Conservation (phyloP, 768 basidiomycete genomes). For the Baorangia bicolor region DNA sequence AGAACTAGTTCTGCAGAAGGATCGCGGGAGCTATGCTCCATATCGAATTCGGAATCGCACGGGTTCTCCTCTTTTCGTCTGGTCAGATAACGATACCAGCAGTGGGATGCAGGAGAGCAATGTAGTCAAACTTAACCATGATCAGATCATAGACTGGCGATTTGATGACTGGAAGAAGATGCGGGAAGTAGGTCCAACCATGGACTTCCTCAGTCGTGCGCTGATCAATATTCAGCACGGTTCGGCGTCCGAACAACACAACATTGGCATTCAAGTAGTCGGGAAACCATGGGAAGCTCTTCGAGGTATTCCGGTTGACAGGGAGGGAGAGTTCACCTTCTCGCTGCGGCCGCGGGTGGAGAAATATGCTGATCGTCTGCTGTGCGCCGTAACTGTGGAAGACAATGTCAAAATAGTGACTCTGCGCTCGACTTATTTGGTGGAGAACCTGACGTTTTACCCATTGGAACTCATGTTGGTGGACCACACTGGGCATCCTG, state of each 20-base stretch:
- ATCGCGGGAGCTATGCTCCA: conserved; percentile 87
- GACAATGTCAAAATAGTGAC: conserved; percentile 95
- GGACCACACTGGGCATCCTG: conserved; percentile 79
- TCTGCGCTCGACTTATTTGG: conserved; percentile 86
- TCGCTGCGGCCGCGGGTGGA: conserved; percentile 77
- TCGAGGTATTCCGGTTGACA: conserved; percentile 85
- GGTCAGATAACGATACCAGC: conserved; percentile 75
- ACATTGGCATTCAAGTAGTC: conserved; percentile 79
- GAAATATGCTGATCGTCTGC: conserved; percentile 73
- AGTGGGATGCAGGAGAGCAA: conserved; percentile 45
- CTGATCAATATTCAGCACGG: conserved; percentile 36
- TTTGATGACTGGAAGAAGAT: conserved; percentile 95
- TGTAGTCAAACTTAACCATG: conserved; percentile 64
- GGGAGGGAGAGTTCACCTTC: conserved; percentile 90
- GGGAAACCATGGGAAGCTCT: conserved; percentile 90
- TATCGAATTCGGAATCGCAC: conserved; percentile 92
- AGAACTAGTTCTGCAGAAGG: conserved; percentile 67
- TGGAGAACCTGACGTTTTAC: conserved; percentile 89
- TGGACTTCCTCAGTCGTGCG: not conserved
- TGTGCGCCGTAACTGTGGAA: conserved; percentile 87
- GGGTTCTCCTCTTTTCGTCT: conserved; percentile 79
- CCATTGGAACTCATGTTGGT: conserved; percentile 90
- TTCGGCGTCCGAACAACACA: conserved; percentile 68
- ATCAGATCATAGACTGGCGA: conserved; percentile 86
- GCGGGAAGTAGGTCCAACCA: conserved; percentile 66